phyloP scores from a whole-genome alignment of 2,329 filamentous ascomycete genomes.

The Knoxdaviesia capensis region DNA sequence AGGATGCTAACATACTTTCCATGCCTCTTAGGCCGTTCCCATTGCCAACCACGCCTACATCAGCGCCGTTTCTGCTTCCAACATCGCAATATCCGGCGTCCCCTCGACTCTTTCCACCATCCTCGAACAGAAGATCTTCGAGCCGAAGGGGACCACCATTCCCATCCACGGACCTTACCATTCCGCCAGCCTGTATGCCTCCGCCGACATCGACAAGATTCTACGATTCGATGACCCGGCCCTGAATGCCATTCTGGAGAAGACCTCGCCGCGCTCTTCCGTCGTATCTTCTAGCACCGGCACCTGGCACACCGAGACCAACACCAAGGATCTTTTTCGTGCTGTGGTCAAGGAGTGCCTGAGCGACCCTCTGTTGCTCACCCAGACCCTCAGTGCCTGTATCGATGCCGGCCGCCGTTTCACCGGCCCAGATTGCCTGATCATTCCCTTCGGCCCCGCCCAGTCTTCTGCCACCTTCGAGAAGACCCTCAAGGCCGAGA shows the following conservation, averaged over 20 bases:
- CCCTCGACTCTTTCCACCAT: conserved; percentile 26
- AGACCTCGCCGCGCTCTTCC: conserved; percentile 22
- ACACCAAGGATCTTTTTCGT: conserved; percentile 20
- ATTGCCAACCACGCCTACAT: conserved; percentile 28
- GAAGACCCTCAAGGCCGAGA: conserved; percentile 19
- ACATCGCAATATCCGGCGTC: conserved; percentile 32
- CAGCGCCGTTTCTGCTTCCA: conserved; percentile 27
- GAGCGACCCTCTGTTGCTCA: conserved; percentile 25
- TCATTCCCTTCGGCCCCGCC: conserved; percentile 29
- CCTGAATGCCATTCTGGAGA: conserved; percentile 17
- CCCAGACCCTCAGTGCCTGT: conserved; percentile 26
- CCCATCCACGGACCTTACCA: conserved; percentile 38
- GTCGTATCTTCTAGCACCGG: conserved; percentile 31
- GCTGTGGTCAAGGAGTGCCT: conserved; percentile 27
- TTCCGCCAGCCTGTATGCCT: conserved; percentile 28
- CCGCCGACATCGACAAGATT: conserved; percentile 21
- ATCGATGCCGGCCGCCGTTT: conserved; percentile 20
- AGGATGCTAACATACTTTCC: not conserved
- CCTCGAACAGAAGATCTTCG: conserved; percentile 17
- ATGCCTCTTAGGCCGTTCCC: conserved; percentile 12
- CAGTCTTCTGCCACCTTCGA: conserved; percentile 25
- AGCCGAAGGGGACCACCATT: conserved; percentile 23
- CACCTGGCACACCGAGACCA: conserved; percentile 17
- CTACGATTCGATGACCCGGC: conserved; percentile 20
- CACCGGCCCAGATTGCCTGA: conserved; percentile 18